These are phyloP conservation scores for Russula dissimulans DNA, from an alignment of 768 basidiomycete species.

Conservation along the genomic window DNA sequence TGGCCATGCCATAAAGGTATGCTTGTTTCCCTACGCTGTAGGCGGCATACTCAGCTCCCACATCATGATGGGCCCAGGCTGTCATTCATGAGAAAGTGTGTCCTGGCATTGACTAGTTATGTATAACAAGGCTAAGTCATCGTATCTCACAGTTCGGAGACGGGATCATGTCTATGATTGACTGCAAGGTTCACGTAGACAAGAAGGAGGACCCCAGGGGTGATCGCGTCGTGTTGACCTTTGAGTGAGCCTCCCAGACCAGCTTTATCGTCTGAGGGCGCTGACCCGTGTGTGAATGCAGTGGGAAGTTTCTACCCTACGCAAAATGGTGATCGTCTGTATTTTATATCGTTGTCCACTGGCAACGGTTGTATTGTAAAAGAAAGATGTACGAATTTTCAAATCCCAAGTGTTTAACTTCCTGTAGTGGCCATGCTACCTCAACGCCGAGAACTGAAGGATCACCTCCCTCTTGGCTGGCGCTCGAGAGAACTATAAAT, in stretches of 20 bases:
- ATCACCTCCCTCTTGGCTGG: background rate
- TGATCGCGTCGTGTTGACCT: conserved; percentile 69
- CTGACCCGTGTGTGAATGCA: conserved; percentile 23
- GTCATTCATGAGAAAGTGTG: conserved; percentile 68
- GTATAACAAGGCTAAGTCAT: background rate
- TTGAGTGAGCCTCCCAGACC: conserved; percentile 46
- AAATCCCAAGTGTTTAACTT: background rate
- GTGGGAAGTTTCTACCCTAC: conserved; percentile 74
- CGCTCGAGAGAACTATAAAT: background rate
- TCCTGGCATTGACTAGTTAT: background rate
- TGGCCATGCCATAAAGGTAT: conserved; percentile 69
- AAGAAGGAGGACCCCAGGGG: conserved; percentile 70
- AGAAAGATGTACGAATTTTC: background rate
- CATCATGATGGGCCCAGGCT: conserved; percentile 31
- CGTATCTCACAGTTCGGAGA: conserved; percentile 56
- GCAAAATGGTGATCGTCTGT: conserved; percentile 43
- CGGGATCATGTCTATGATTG: conserved; percentile 86
- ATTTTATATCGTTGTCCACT: background rate
- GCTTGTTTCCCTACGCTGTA: background rate
- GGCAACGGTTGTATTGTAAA: background rate
- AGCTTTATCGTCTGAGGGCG: background rate
- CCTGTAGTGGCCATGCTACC: background rate
- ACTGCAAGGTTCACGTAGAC: conserved; percentile 60
- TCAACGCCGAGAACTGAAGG: background rate
- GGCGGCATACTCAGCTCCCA: background rate